These are phyloP conservation scores for Fraxinus angustifolia DNA, from an alignment of 305 asterid genomes.

Conservation along the genomic window DNA sequence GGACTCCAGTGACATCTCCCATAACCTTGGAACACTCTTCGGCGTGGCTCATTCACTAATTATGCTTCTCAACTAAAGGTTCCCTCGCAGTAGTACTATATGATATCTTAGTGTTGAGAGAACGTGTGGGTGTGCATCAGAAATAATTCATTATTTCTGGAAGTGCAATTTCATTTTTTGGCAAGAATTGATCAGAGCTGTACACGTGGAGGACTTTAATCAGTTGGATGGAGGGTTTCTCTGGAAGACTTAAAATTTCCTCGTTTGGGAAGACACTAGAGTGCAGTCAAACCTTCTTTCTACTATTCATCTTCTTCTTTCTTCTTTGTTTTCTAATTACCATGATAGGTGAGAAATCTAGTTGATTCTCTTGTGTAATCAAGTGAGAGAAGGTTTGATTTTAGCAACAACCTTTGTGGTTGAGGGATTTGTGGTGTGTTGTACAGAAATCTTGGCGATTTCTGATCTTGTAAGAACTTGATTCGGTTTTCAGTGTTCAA, in stretches of 20 bases:
- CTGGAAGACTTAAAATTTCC: neutral
- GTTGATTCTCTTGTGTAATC: neutral
- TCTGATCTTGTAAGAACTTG: neutral
- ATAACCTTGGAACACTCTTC: neutral
- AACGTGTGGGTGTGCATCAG: too few species aligned
- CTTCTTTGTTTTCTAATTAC: neutral
- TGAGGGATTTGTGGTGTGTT: neutral
- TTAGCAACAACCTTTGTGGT: neutral
- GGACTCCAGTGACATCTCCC: neutral
- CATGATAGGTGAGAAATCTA: neutral
- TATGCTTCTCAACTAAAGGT: neutral
- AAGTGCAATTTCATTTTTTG: too few species aligned
- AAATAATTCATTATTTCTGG: too few species aligned
- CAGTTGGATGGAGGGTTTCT: neutral
- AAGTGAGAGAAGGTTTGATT: neutral
- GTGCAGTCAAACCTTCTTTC: neutral
- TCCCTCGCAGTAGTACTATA: neutral
- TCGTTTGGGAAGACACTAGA: neutral
- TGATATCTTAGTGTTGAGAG: neutral
- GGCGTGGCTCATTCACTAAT: neutral
- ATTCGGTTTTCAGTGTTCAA: too few species aligned
- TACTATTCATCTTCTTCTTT: neutral
- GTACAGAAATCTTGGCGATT: too few species aligned
- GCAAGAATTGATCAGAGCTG: too few species aligned
- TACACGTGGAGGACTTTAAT: too few species aligned